Conservation (phyloP, 1,284 basidiomycete genomes). For the Rhodotorula sp. region DNA sequence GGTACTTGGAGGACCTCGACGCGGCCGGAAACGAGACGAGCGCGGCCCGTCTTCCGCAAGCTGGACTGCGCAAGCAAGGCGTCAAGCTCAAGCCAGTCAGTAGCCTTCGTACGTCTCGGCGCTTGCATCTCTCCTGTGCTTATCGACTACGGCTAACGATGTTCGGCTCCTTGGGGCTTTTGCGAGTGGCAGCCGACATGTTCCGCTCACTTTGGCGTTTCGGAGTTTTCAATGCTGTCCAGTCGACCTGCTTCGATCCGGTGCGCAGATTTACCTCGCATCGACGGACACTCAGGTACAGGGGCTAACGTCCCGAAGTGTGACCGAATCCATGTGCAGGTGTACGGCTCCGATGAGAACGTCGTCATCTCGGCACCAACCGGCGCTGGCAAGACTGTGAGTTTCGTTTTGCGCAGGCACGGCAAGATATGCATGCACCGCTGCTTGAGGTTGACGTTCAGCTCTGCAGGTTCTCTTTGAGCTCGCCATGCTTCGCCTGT, state of each 20-base stretch:
- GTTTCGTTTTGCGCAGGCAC: slow-evolving; percentile 21
- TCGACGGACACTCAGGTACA: neutral
- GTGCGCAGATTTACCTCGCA: slow-evolving; percentile 53
- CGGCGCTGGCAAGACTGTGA: slow-evolving; percentile 78
- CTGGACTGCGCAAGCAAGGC: neutral
- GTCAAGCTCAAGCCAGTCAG: slow-evolving; percentile 29
- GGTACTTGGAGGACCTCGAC: slow-evolving; percentile 17
- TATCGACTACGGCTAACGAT: neutral
- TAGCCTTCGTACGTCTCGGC: slow-evolving; percentile 18
- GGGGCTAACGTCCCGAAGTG: neutral
- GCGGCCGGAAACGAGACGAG: neutral
- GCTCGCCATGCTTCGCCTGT: slow-evolving; percentile 76
- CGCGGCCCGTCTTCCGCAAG: neutral
- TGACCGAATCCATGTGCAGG: slow-evolving; percentile 51
- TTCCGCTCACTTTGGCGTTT: slow-evolving; percentile 81
- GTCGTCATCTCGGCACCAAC: slow-evolving; percentile 76
- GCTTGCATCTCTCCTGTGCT: neutral
- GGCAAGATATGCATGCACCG: neutral
- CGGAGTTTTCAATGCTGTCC: slow-evolving; percentile 82
- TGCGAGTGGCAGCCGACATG: slow-evolving; percentile 62
- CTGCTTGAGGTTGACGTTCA: slow-evolving; percentile 33
- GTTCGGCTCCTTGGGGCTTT: neutral
- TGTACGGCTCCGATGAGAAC: slow-evolving; percentile 68
- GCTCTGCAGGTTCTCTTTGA: slow-evolving; percentile 71
- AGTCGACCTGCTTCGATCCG: slow-evolving; percentile 73